A percentile compares a stretch with the other conserved stretches of the same genome.
Evolutionary conservation across 2,329 filamentous ascomycete genomes (phyloP).

Genomic region (Ceratocystiopsis minuta): DNA sequence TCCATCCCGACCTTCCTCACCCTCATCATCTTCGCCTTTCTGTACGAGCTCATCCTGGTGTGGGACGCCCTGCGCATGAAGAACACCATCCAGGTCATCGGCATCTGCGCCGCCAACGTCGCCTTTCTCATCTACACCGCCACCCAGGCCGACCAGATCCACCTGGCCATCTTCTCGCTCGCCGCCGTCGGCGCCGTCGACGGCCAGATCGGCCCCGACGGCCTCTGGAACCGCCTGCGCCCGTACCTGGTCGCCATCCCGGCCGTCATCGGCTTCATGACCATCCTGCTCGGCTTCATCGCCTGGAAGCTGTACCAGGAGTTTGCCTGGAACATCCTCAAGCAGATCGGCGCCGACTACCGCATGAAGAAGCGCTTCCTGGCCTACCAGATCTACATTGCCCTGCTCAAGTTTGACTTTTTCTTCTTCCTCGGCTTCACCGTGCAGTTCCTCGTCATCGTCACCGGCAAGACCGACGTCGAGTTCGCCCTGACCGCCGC

Average conservation of each 20-base stretch:
- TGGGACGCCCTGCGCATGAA: constrained; percentile 89
- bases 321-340: constrained; percentile 98
- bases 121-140: constrained; percentile 84
- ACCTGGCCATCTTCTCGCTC: constrained; percentile 48
- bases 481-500: constrained; percentile 79
- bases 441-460: constrained; percentile 90
- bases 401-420: constrained; percentile 95
- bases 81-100: constrained; percentile 97
- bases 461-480: constrained; percentile 46
- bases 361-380: constrained; percentile 94
- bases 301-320: constrained; percentile 96
- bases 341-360: constrained; percentile 94
- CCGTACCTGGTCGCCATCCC: constrained; percentile 76
- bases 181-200: constrained; percentile 24
- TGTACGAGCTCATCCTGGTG: constrained; percentile 77
- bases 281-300: constrained; percentile 53
- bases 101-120: constrained; percentile 79
- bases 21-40: constrained; percentile 90
- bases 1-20: constrained; percentile 91
- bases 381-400: constrained; percentile 93
- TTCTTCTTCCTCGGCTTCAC: constrained; percentile 99
- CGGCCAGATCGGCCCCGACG: constrained; percentile 9
- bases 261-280: constrained; percentile 60
- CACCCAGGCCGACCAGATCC: constrained; percentile 83
- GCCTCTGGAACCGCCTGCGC: constrained; percentile 51